Base-by-base conservation (phyloP, 2,329 filamentous ascomycete genomes). In the Colletotrichum higginsianum region DNA sequence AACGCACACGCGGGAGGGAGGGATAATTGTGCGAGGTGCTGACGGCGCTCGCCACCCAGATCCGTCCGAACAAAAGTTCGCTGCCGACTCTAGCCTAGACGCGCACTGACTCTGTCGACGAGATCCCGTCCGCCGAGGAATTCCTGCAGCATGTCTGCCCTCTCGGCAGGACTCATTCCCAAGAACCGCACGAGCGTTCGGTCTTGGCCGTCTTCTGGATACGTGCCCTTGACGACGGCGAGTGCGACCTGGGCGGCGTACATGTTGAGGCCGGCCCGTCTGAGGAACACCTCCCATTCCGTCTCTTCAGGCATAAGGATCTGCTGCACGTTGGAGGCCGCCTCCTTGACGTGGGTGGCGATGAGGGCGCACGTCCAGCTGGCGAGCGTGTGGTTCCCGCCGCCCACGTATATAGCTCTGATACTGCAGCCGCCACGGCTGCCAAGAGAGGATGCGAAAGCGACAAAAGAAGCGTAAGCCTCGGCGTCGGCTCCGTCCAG, bases 321-420 rank as follows among this genome's bases (percentile, higher is more conserved):
- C 1, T 78, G 76, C 61, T 80, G 79, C 15, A 84, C 77, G 1
- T 76, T 73, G 30, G 66, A 4, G 13, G 53, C 11, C 0, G 62
- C 69, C 2, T 77, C 73, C 0, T 75, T 56, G 13, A 76, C 80
- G 76, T 86, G 83, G 9, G 86, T 86, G 21, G 86, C 84, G 55
- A 92, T 86, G 0, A 86, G 77, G 0, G 83, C 84, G 0, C 88
- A 80, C 1, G 89, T 80, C 90, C 91, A 93, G 65, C 80, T 84
- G 0, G 86, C 84, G 8, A 91, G 77, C 0, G 84, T 86, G 26
- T 83, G 78, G 21, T 84, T 80, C 0, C 85, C 86, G 0, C 89
- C 89, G 1, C 85, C 83, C 1, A 90, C 80, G 46, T 88, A 87
- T 40, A 83, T 80, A 0, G 86, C 81, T 2, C 79, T 79, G 1